phyloP scores from a whole-genome alignment of 768 basidiomycete genomes.

The Amanita pallidorosea region DNA sequence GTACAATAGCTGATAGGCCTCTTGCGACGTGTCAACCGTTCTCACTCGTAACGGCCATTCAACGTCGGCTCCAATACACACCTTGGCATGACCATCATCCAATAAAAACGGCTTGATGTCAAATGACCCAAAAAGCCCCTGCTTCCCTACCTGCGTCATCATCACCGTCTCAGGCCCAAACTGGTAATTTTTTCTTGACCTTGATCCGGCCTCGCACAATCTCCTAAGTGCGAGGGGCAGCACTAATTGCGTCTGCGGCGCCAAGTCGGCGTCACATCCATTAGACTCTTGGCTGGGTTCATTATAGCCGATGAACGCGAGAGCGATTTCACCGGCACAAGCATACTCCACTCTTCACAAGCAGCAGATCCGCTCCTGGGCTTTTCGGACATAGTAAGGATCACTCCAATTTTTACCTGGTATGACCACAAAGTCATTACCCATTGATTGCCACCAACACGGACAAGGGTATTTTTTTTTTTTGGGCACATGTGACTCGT shows the following conservation, averaged over 20 bases:
- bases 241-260: neutral
- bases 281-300: neutral
- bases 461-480: neutral
- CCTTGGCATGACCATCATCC: neutral
- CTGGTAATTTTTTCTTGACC: neutral
- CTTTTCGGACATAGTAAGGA: no score
- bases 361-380: no score
- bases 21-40: neutral
- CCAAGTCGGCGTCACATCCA: neutral
- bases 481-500: neutral
- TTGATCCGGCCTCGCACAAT: neutral
- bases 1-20: neutral
- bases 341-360: no score
- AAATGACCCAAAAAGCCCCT: neutral
- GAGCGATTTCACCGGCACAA: no score
- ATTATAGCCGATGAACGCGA: neutral
- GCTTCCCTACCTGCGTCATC: neutral
- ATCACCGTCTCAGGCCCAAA: neutral
- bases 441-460: neutral
- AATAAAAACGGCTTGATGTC: neutral
- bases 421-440: neutral
- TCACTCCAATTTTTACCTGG: neutral
- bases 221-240: neutral
- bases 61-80: neutral
- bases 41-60: neutral